These are phyloP conservation scores for Colletotrichum scovillei DNA, from an alignment of 2,329 filamentous ascomycete species.

Conservation along the genomic window DNA sequence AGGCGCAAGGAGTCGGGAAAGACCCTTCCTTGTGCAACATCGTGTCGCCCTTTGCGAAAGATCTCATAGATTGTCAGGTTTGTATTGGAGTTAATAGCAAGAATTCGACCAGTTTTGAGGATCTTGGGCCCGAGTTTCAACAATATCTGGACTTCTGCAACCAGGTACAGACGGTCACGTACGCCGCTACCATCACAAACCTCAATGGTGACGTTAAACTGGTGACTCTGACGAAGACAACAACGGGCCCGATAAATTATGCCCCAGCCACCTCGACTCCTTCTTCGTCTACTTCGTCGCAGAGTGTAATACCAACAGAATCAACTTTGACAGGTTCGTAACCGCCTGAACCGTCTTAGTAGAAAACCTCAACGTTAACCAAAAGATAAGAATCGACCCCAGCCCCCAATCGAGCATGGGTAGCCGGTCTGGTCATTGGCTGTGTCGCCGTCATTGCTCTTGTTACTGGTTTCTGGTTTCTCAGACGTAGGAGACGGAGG, in stretches of 20 bases:
- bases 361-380: neutral
- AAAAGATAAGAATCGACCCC: neutral
- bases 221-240: too few relatives aligned
- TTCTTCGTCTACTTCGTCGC: too few relatives aligned
- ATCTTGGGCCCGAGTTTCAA: neutral
- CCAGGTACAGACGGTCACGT: neutral
- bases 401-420: neutral
- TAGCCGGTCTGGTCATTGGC: slow-evolving; percentile 14
- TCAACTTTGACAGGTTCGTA: too few relatives aligned
- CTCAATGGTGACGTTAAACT: too few relatives aligned
- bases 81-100: neutral
- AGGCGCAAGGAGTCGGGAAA: neutral
- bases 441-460: neutral
- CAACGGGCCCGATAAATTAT: too few relatives aligned
- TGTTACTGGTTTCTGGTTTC: neutral
- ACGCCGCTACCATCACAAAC: neutral
- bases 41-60: neutral
- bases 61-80: neutral
- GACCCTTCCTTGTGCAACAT: neutral
- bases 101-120: neutral
- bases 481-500: neutral
- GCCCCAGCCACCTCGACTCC: too few relatives aligned
- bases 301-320: too few relatives aligned
- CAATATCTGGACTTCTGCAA: neutral
- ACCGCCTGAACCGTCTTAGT: too few relatives aligned